Percentiles rank a stretch among this genome's conserved stretches.
Conservation (phyloP, 495 filamentous ascomycete species). For the Annulohypoxylon maeteangense region DNA sequence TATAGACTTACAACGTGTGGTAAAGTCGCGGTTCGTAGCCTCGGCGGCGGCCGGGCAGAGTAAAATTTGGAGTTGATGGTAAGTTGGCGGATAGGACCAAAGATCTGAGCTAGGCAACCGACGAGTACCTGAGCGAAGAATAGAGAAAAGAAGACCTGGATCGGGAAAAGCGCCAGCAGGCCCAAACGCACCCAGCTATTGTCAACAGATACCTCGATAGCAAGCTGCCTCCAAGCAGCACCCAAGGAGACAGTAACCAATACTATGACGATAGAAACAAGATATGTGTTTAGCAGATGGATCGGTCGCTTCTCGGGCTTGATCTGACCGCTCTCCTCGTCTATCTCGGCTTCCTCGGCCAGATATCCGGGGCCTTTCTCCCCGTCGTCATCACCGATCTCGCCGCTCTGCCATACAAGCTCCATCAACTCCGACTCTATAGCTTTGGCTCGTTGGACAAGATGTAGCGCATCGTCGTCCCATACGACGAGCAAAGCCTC, state of each 20-base stretch:
- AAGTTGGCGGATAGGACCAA: slow-evolving; percentile 78
- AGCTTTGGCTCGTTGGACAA: slow-evolving; percentile 70
- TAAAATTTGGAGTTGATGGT: slow-evolving; percentile 81
- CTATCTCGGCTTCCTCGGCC: slow-evolving; percentile 64
- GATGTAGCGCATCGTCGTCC: slow-evolving; percentile 78
- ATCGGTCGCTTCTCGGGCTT: slow-evolving; percentile 71
- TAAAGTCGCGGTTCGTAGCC: slow-evolving; percentile 62
- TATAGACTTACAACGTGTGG: slow-evolving; percentile 63
- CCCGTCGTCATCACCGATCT: slow-evolving; percentile 57
- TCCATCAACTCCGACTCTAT: slow-evolving; percentile 81
- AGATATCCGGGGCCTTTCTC: slow-evolving; percentile 58
- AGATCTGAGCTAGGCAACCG: slow-evolving; percentile 77
- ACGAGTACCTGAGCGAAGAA: slow-evolving; percentile 81
- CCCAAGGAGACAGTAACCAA: slow-evolving; percentile 72
- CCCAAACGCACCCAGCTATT: slow-evolving; percentile 67
- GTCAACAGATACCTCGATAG: slow-evolving; percentile 74
- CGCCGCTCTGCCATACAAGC: slow-evolving; percentile 71
- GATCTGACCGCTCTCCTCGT: slow-evolving; percentile 75
- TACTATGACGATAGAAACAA: slow-evolving; percentile 71
- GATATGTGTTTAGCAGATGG: slow-evolving; percentile 72
- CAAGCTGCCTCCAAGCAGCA: slow-evolving; percentile 72
- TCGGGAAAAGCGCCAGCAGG: slow-evolving; percentile 69
- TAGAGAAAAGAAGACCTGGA: slow-evolving; percentile 83
- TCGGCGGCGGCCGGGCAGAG: slow-evolving; percentile 71
- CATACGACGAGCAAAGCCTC: slow-evolving; percentile 76